Evolutionary conservation across 176 grass and related monocot species (phyloP).

Genomic region (Triticum turgidum): DNA sequence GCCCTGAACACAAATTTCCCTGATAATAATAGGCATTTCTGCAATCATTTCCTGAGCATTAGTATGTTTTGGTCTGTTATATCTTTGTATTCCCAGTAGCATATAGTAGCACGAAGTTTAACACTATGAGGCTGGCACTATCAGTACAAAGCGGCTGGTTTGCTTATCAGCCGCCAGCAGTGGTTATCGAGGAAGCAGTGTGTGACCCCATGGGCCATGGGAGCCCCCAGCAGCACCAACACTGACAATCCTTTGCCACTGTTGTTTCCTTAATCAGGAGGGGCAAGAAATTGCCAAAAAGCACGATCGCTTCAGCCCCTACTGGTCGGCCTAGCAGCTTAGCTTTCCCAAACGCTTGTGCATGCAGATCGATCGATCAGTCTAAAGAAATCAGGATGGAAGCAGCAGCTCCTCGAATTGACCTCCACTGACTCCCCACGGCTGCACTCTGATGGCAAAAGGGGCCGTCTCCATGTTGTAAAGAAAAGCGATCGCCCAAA

Average conservation of each 20-base stretch:
- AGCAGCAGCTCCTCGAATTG: slow-evolving; percentile 24
- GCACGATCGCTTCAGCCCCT: background rate
- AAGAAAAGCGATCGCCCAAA: slow-evolving; percentile 12
- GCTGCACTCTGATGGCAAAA: slow-evolving; percentile 49
- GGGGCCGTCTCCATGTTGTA: slow-evolving; percentile 29
- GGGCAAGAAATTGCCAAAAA: slow-evolving; percentile 23
- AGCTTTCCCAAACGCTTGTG: slow-evolving; percentile 5
- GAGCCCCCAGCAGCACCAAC: slow-evolving; percentile 11
- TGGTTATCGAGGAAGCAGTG: background rate
- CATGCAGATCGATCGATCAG: background rate
- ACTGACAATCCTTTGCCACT: slow-evolving; percentile 19
- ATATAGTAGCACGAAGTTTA: background rate
- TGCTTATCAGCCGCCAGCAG: slow-evolving; percentile 21
- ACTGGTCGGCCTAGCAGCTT: background rate
- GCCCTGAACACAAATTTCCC: too few relatives aligned
- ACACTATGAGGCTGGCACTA: slow-evolving; percentile 12
- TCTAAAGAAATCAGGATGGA: slow-evolving; percentile 11
- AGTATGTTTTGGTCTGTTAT: background rate
- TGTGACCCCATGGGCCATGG: slow-evolving; percentile 21
- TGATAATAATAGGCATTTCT: too few relatives aligned
- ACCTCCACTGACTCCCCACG: slow-evolving; percentile 34
- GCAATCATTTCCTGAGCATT: background rate
- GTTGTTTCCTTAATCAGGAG: slow-evolving; percentile 60
- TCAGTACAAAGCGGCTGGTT: background rate
- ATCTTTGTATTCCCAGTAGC: background rate